A percentile compares a stretch with the other conserved stretches of the same genome.
Conservation (phyloP, 2,329 filamentous ascomycete genomes). For the Plenodomus lindquistii region DNA sequence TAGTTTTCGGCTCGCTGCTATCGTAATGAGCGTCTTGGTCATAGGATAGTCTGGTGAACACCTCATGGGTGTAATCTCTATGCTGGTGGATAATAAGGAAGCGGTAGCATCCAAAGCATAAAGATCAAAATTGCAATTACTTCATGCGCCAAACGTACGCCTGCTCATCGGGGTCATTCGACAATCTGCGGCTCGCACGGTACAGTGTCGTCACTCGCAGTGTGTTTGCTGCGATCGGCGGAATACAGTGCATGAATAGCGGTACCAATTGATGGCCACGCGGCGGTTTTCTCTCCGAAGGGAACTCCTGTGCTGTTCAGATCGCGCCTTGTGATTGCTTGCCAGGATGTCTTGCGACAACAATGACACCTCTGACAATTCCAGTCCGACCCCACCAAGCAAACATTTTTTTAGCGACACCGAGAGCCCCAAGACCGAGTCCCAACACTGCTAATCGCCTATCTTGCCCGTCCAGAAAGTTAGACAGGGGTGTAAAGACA, state of each 20-base stretch:
- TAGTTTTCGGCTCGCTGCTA: slow-evolving; percentile 29
- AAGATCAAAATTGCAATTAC: no score
- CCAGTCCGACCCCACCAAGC: slow-evolving; percentile 49
- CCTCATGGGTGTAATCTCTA: slow-evolving; percentile 33
- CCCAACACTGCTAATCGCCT: slow-evolving; percentile 41
- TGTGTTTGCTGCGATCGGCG: no score
- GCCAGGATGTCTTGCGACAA: slow-evolving; percentile 37
- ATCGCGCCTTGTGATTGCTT: background rate
- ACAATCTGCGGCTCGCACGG: background rate
- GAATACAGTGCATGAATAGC: no score
- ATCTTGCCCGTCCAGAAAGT: slow-evolving; percentile 49
- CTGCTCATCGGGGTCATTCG: background rate
- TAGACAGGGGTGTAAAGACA: slow-evolving; percentile 56
- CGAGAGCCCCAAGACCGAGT: slow-evolving; percentile 44
- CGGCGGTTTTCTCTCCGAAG: background rate
- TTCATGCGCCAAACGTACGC: no score
- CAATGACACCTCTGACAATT: slow-evolving; percentile 45
- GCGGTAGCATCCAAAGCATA: slow-evolving; percentile 13
- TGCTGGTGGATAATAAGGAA: slow-evolving; percentile 24
- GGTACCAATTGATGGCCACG: no score
- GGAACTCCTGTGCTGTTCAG: background rate
- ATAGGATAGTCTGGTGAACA: slow-evolving; percentile 34
- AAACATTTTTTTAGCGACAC: slow-evolving; percentile 42
- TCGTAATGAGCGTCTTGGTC: slow-evolving; percentile 34
- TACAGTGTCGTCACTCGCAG: no score